phyloP scores from a whole-genome alignment of 208 protist species.

The Leishmania guyanensis region DNA sequence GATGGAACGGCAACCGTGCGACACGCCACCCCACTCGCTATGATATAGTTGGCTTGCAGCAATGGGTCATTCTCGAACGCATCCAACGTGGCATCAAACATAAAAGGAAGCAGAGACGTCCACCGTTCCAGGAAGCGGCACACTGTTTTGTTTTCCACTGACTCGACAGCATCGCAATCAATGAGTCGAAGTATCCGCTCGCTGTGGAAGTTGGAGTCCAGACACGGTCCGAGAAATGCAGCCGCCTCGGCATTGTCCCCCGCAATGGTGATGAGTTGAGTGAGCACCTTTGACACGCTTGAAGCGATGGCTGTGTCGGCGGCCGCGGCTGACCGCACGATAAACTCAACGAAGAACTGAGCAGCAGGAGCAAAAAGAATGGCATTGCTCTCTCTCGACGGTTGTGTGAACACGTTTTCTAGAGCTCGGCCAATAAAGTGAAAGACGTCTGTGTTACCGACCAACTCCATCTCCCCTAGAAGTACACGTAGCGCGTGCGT shows the following conservation, averaged over 20 bases:
- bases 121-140: slow-evolving; percentile 40
- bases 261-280: slow-evolving; percentile 21
- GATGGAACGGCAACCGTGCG: slow-evolving; percentile 38
- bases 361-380: slow-evolving; percentile 37
- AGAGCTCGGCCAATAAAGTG: slow-evolving; percentile 38
- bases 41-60: slow-evolving; percentile 79
- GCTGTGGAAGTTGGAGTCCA: slow-evolving; percentile 43
- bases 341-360: slow-evolving; percentile 42
- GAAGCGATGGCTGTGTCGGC: slow-evolving; percentile 29
- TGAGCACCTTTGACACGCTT: slow-evolving; percentile 20
- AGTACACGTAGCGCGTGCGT: slow-evolving; percentile 22
- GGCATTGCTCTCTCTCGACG: background rate
- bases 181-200: slow-evolving; percentile 72
- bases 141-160: slow-evolving; percentile 39
- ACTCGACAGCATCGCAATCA: slow-evolving; percentile 61
- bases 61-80: slow-evolving; percentile 74
- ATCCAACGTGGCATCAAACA: slow-evolving; percentile 39
- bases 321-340: slow-evolving; percentile 27
- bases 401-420: slow-evolving; percentile 24
- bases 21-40: slow-evolving; percentile 58
- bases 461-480: slow-evolving; percentile 43
- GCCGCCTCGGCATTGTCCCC: slow-evolving; percentile 3
- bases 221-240: slow-evolving; percentile 31
- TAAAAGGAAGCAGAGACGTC: slow-evolving; percentile 54
- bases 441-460: slow-evolving; percentile 59